phyloP scores from a whole-genome alignment of 345 rosid species.

The Toxicodendron radicans region DNA sequence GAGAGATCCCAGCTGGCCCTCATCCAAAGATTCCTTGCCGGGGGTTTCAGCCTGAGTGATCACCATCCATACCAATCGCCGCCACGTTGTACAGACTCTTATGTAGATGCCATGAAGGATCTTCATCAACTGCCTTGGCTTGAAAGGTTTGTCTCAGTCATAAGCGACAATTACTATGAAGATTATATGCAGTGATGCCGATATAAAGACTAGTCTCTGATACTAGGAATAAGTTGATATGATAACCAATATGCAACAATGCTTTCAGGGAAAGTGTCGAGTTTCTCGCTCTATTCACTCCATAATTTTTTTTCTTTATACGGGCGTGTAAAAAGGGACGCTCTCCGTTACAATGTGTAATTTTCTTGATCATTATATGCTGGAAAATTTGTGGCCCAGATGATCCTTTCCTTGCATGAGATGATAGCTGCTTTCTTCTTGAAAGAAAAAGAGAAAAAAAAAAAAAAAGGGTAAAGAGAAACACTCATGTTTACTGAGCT shows the following conservation, averaged over 20 bases:
- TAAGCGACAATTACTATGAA: slow-evolving; percentile 89
- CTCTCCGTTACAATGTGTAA: slow-evolving; percentile 12
- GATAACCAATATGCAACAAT: slow-evolving; percentile 10
- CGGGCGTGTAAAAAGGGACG: slow-evolving; percentile 22
- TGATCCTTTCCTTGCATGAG: slow-evolving; percentile 17
- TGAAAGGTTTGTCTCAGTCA: slow-evolving; percentile 93
- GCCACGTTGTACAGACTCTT: slow-evolving; percentile 84
- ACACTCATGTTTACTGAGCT: slow-evolving; percentile 19
- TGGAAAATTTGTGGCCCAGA: slow-evolving; percentile 16
- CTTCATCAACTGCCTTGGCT: slow-evolving; percentile 99
- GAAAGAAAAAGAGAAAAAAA: slow-evolving; percentile 32
- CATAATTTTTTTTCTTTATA: slow-evolving; percentile 11
- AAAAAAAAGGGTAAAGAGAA: slow-evolving; percentile 6
- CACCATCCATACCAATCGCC: slow-evolving; percentile 88
- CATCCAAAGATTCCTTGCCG: slow-evolving; percentile 91
- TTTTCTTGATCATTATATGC: slow-evolving; percentile 15
- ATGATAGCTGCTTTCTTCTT: slow-evolving; percentile 29
- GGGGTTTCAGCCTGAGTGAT: slow-evolving; percentile 88
- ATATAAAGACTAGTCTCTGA: slow-evolving; percentile 9
- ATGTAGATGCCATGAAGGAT: slow-evolving; percentile 90
- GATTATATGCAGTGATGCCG: slow-evolving; percentile 62
- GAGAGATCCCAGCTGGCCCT: slow-evolving; percentile 91
- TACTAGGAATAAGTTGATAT: slow-evolving; percentile 18
- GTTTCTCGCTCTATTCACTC: slow-evolving; percentile 50
- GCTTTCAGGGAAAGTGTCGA: slow-evolving; percentile 26